Base-by-base conservation (phyloP, 2,329 filamentous ascomycete species). In the Clonostachys solani region DNA sequence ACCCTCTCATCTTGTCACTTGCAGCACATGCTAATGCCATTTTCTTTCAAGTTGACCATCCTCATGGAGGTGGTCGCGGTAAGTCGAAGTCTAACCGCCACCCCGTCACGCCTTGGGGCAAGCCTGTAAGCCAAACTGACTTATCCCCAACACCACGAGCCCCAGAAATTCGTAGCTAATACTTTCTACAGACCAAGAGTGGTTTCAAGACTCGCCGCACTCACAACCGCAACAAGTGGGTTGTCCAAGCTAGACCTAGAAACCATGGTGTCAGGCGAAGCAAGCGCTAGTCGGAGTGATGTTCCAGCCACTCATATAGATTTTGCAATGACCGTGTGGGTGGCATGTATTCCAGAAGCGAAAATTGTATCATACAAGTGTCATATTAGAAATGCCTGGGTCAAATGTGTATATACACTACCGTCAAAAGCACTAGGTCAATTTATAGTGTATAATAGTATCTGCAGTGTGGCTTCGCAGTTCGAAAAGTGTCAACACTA, bases 11-110 rank as follows among this genome's bases (percentile, higher is more conserved):
- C 67, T 16, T n/a, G 12, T 34, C 41, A 38, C 15, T 5, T 3
- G 33, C 19, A 35, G 4, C 15, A 12, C 9, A 6, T 37, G 23
- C 23, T 29, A 19, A 36, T 34, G 19, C 40, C n/a, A 37, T 19
- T 2, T 29, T 29, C 48, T 58, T 44, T 51, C 41, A 59, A 83
- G 88, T 84, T 59, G 94, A 99, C 63, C 94, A 99, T 78, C 94
- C 94, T 62, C 94, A 99, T 68, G 94, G 94, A 81, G 94, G 94
- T 87, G 94, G 94, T 71, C 84, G 95, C 78, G 94, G 94, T 75
- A 99, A 99, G 75, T 96, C 91, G 49, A 99, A 99, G 89, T 91
- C 94, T 83, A 96, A 96, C 65, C 84, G 92, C 51, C 80, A 95
- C 64, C 94, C 95, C 34, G 90, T 94, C 59, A 96, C 90, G 72